Evolutionary conservation across 345 rosid species (phyloP).

Genomic region (Chamaenerion angustifolium): DNA sequence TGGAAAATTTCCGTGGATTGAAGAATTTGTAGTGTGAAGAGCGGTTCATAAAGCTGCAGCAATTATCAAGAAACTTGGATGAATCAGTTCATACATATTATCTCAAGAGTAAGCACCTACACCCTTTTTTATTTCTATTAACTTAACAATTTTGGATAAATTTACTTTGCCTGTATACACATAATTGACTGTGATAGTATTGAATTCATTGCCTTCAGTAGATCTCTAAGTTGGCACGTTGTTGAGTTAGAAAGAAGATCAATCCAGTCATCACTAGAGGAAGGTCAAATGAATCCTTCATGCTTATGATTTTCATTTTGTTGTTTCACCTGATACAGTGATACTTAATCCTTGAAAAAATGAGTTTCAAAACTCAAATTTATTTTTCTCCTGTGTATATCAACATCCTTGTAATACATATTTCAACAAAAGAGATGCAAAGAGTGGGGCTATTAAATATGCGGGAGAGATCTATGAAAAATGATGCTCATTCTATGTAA

Average conservation of each 20-base stretch:
- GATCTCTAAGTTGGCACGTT: constrained; percentile 80
- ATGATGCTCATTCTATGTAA: constrained; percentile 14
- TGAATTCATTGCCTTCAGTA: constrained; percentile 52
- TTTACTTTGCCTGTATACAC: constrained; percentile 4
- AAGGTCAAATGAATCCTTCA: constrained; percentile 33
- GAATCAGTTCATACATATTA: constrained; percentile 50
- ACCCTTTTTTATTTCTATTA: too few relatives aligned
- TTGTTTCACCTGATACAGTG: background rate
- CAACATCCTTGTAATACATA: constrained; percentile 1
- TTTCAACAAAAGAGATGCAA: constrained; percentile 68
- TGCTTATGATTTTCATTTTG: background rate
- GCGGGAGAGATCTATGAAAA: constrained; percentile 38
- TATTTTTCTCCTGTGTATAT: background rate
- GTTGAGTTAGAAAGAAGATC: constrained; percentile 88
- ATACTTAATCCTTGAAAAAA: background rate
- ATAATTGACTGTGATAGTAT: constrained; percentile 28
- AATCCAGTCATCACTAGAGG: constrained; percentile 84
- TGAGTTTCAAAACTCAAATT: background rate
- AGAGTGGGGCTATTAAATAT: constrained; percentile 53
- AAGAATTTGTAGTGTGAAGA: constrained; percentile 51
- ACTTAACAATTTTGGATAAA: background rate
- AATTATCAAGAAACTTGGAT: constrained; percentile 35
- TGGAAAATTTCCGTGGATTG: constrained; percentile 18
- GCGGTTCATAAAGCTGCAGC: constrained; percentile 52
- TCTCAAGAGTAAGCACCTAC: constrained; percentile 39